Conservation (phyloP, 768 basidiomycete species). For the Suillus alpinus region DNA sequence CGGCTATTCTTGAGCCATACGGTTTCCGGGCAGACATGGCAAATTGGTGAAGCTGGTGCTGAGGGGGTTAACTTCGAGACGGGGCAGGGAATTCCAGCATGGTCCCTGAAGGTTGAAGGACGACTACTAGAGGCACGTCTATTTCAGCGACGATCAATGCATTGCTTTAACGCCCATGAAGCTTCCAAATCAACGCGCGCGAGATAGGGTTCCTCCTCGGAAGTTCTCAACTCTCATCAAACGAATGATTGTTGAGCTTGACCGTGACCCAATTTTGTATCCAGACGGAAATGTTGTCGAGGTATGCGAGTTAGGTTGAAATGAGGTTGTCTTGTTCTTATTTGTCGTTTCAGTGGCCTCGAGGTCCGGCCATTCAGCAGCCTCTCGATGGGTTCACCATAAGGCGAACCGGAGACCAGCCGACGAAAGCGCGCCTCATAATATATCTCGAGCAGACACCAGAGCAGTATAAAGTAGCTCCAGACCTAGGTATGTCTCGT, state of each 20-base stretch:
- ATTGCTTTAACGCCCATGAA: slow-evolving; percentile 18
- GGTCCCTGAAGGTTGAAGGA: slow-evolving; percentile 86
- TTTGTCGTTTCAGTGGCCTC: slow-evolving; percentile 52
- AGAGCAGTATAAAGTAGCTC: slow-evolving; percentile 76
- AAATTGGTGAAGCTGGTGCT: slow-evolving; percentile 43
- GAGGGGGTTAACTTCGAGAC: slow-evolving; percentile 62
- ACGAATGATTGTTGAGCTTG: slow-evolving; percentile 81
- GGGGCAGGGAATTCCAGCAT: slow-evolving; percentile 86
- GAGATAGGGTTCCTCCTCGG: slow-evolving; percentile 59
- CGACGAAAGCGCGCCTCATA: slow-evolving; percentile 78
- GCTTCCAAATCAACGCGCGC: slow-evolving; percentile 59
- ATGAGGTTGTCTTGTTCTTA: background rate
- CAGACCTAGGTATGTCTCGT: slow-evolving; percentile 60
- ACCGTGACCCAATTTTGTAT: slow-evolving; percentile 77
- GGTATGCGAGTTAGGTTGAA: slow-evolving; percentile 38
- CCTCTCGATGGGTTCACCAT: slow-evolving; percentile 85
- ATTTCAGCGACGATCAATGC: background rate
- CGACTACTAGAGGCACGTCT: slow-evolving; percentile 71
- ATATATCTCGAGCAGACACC: slow-evolving; percentile 85
- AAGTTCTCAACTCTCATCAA: slow-evolving; percentile 89
- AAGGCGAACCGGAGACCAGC: slow-evolving; percentile 73
- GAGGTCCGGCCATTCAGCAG: slow-evolving; percentile 51
- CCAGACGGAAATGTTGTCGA: slow-evolving; percentile 88
- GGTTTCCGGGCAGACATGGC: slow-evolving; percentile 84
- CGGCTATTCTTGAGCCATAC: slow-evolving; percentile 88